Conservation (phyloP, 306 rosid species). For the Lablab purpureus region DNA sequence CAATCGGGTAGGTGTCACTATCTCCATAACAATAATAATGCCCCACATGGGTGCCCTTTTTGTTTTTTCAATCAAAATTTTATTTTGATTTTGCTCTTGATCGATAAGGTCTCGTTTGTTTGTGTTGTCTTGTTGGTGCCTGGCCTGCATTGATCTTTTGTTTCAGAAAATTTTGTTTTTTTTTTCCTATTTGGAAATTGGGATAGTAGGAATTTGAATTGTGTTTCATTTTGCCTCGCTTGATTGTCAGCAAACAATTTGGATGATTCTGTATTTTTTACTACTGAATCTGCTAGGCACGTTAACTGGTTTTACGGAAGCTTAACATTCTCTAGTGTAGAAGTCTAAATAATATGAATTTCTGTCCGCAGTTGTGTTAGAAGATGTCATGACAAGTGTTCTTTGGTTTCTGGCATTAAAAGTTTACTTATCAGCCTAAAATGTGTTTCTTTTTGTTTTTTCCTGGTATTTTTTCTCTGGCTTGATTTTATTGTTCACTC, state of each 20-base stretch:
- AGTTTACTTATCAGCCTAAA: conserved; percentile 1
- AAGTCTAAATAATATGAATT: conserved; percentile 28
- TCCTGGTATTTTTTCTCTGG: neutral
- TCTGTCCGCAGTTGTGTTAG: conserved; percentile 18
- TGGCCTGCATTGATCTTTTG: neutral
- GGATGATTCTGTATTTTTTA: neutral
- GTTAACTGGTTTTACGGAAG: conserved; percentile 5
- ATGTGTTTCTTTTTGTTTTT: conserved; percentile 19
- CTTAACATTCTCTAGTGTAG: neutral
- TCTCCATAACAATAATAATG: neutral
- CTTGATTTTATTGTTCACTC: neutral
- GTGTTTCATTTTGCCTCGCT: neutral
- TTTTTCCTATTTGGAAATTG: neutral
- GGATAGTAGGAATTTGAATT: neutral
- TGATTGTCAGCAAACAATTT: neutral
- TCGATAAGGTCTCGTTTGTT: conserved; percentile 1
- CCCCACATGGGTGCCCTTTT: conserved; percentile 48
- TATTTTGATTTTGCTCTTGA: conserved; percentile 28
- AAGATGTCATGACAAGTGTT: conserved; percentile 1
- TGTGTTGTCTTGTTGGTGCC: neutral
- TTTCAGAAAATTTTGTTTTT: conserved; percentile 1
- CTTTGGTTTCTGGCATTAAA: neutral
- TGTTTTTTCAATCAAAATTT: neutral
- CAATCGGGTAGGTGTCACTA: conserved; percentile 57
- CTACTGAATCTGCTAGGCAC: neutral